Base-by-base conservation (phyloP, 2,329 filamentous ascomycete species). In the Shiraia sp. region DNA sequence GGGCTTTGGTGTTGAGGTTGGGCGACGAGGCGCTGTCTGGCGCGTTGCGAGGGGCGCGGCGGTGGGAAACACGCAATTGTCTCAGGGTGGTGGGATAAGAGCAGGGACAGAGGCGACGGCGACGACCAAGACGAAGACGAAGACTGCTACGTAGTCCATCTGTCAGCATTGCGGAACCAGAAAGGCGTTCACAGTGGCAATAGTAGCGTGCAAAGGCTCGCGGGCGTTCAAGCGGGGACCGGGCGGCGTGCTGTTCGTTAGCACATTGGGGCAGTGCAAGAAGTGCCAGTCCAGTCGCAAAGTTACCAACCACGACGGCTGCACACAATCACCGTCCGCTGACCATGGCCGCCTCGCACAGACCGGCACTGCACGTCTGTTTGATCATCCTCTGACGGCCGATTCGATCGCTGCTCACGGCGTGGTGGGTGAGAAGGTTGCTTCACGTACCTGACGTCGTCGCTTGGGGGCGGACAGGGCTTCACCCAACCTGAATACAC, bases 131-230 rank as follows among this genome's bases (percentile, higher is more conserved):
- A 8, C 19, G 8, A 22, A 8, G 19, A 22, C 19, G 19, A 22
- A 4, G 19, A 22, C 19, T 5, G 56, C 33, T 48, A 42, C 45
- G 57, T 50, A 49, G 48, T 40, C 44, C 52, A 23, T 45, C 50
- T 52, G 59, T 67, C 52, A 67, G 63, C 62, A 67, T 65, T 49
- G 55, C 55, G 62, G 52, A 55, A 30, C 36, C 45, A 44, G 42
- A 41, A 23, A 53, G 37, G 50, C 42, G 26, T 46, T 42, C 42
- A 45, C 40, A 53, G 59, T 51, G 55, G 53, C 53, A 48, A 47
- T 45, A 33, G 37, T 39, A 42, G 45, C 38, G 40, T 36, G 37
- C 42, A n/a, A n/a, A n/a, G n/a, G 40, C 25, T 52, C 36, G 44
- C 52, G 51, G 55, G 47, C 41, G 19, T 36, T 43, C 46, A 47